Percentiles rank a stretch among this genome's conserved stretches.
Evolutionary conservation across 2,329 filamentous ascomycete species (phyloP).

Genomic region (Stachybotrys chartarum): DNA sequence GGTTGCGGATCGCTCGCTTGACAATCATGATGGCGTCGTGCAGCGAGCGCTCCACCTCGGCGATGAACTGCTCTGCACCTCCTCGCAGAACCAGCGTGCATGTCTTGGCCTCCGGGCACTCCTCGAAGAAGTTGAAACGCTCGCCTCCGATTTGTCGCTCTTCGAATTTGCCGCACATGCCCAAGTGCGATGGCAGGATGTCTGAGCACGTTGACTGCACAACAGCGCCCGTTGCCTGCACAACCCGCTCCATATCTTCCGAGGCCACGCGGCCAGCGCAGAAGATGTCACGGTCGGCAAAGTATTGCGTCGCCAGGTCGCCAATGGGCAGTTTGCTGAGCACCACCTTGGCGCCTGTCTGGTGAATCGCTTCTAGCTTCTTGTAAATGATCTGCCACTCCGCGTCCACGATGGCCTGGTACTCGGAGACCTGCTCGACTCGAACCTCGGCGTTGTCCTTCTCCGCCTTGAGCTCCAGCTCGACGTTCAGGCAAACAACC

Average conservation of each 20-base stretch:
- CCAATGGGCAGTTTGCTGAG: constrained; percentile 96
- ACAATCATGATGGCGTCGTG: constrained; percentile 99
- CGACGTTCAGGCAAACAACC: constrained; percentile 95
- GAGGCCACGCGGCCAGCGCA: constrained; percentile 88
- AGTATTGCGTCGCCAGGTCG: constrained; percentile 95
- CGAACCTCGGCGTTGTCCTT: constrained; percentile 99
- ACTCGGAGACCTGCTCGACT: constrained; percentile 97
- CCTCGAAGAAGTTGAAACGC: constrained; percentile 97
- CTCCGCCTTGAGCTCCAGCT: constrained; percentile 96
- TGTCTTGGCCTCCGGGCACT: constrained; percentile 91
- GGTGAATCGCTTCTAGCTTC: constrained; percentile 91
- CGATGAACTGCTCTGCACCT: constrained; percentile 97
- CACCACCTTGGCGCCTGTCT: constrained; percentile 94
- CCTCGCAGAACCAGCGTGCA: constrained; percentile 93
- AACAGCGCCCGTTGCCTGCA: constrained; percentile 86
- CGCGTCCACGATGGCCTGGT: constrained; percentile 97
- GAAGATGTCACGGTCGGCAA: constrained; percentile 96
- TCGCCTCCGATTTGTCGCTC: constrained; percentile 96
- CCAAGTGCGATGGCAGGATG: constrained; percentile 81
- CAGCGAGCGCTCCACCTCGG: constrained; percentile 92
- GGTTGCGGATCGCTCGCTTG: constrained; percentile 94
- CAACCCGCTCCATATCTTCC: constrained; percentile 93
- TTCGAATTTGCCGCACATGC: constrained; percentile 84
- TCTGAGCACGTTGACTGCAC: constrained; percentile 95
- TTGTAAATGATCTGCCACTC: constrained; percentile 99